Evolutionary conservation across 1,284 basidiomycete species (phyloP).

Genomic region (Nidula niveotomentosa): DNA sequence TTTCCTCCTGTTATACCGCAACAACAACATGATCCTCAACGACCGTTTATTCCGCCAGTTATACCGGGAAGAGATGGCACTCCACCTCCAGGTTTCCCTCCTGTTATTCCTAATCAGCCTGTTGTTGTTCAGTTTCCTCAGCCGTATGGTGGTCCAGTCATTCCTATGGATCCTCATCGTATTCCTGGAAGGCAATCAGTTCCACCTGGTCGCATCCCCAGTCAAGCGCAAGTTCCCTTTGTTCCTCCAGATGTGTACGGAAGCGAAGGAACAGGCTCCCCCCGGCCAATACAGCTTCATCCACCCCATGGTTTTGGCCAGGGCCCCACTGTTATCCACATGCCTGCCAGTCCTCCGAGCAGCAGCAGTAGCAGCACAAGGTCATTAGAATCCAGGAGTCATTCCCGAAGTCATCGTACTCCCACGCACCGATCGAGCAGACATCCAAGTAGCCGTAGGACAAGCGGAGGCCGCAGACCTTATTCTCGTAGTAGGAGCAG

Average conservation of each 20-base stretch:
- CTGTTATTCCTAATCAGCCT: constrained; percentile 15
- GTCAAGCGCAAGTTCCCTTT: constrained; percentile 9
- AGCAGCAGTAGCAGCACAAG: constrained; percentile 6
- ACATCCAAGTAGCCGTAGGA: constrained; percentile 3
- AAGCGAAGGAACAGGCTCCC: constrained; percentile 7
- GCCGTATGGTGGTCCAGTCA: constrained; percentile 6
- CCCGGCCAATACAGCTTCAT: constrained; percentile 10
- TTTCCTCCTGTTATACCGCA: constrained; percentile 19
- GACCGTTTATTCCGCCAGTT: constrained; percentile 16
- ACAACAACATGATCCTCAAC: not conserved
- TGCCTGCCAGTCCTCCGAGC: constrained; percentile 2
- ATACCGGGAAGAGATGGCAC: constrained; percentile 14
- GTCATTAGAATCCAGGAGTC: not conserved
- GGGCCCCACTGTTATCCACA: not conserved
- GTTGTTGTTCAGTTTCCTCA: not conserved
- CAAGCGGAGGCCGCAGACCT: constrained; percentile 14
- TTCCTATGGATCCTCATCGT: constrained; percentile 17
- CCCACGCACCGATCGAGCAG: constrained; percentile 7
- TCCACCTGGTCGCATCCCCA: not conserved
- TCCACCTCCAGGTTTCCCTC: constrained; percentile 11
- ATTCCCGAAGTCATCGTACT: constrained; percentile 4
- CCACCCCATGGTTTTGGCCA: not conserved
- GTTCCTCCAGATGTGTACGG: constrained; percentile 12
- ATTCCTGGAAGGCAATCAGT: constrained; percentile 4
- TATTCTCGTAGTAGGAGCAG: constrained; percentile 10